Evolutionary conservation across 108 stramenopile genomes (phyloP).

Genomic region (Pelagomonas calceolata): DNA sequence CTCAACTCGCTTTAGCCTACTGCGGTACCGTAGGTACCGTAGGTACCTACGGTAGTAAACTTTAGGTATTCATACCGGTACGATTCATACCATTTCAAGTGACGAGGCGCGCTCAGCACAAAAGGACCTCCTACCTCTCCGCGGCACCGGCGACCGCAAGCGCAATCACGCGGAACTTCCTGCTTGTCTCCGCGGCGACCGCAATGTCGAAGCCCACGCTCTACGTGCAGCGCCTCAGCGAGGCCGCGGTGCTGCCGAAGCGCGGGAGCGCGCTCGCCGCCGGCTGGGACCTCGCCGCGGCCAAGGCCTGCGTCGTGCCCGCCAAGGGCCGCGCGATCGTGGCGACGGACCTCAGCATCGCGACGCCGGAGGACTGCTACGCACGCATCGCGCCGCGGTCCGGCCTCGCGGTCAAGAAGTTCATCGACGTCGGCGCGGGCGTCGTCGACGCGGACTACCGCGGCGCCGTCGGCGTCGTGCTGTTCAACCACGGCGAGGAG

Average conservation of each 20-base stretch:
- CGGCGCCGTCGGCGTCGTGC: conserved; percentile 87
- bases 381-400: conserved; percentile 77
- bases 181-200: too few species aligned
- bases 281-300: conserved; percentile 63
- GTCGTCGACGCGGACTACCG: conserved; percentile 97
- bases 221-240: background rate
- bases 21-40: too few species aligned
- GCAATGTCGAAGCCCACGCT: too few species aligned
- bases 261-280: conserved; percentile 58
- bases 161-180: too few species aligned
- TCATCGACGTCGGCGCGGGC: conserved; percentile 92
- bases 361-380: conserved; percentile 83
- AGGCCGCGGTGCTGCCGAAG: conserved; percentile 1
- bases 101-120: too few species aligned
- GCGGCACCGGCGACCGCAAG: too few species aligned
- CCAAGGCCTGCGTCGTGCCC: conserved; percentile 30
- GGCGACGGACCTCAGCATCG: conserved; percentile 80
- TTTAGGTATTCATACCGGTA: too few species aligned
- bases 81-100: too few species aligned
- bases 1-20: too few species aligned
- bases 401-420: conserved; percentile 85
- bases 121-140: too few species aligned
- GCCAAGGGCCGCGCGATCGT: conserved; percentile 74
- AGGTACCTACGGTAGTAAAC: too few species aligned
- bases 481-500: conserved; percentile 85